Evolutionary conservation across 2,329 filamentous ascomycete genomes (phyloP).

Genomic region (Chaetothyriales sp.): DNA sequence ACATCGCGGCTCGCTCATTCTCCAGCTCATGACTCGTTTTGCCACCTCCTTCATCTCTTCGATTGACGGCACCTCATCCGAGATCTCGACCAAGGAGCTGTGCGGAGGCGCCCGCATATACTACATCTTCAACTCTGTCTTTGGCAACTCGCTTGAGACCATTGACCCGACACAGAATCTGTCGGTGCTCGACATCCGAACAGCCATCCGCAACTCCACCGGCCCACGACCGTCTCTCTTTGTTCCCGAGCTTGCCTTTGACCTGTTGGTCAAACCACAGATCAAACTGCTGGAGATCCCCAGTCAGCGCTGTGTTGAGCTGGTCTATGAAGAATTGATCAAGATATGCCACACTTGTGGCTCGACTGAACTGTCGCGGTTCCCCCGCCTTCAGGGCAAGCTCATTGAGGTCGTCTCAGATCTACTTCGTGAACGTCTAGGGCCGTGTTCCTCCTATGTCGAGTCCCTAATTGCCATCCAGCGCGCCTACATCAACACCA

Average conservation of each 20-base stretch:
- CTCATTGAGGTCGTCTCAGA: conserved; percentile 97
- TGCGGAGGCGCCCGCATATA: conserved; percentile 92
- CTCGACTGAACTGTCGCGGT: conserved; percentile 80
- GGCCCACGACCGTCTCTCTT: conserved; percentile 90
- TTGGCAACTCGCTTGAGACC: conserved; percentile 86
- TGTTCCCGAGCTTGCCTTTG: conserved; percentile 93
- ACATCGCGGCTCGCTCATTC: conserved; percentile 81
- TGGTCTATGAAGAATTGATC: conserved; percentile 97
- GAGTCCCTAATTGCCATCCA: conserved; percentile 96
- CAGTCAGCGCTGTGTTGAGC: conserved; percentile 88
- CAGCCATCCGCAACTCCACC: conserved; percentile 94
- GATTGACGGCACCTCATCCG: conserved; percentile 94
- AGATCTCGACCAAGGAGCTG: conserved; percentile 96
- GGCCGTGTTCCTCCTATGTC: conserved; percentile 78
- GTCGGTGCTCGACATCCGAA: conserved; percentile 85
- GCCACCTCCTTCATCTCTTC: conserved; percentile 96
- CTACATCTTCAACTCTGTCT: conserved; percentile 98
- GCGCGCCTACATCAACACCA: conserved; percentile 97
- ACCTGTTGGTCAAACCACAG: conserved; percentile 92
- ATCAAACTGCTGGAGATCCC: conserved; percentile 93
- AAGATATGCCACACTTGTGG: conserved; percentile 99
- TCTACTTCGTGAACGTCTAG: conserved; percentile 76
- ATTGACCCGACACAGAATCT: conserved; percentile 95
- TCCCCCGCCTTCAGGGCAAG: conserved; percentile 84
- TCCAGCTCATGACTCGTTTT: conserved; percentile 96